These are phyloP conservation scores for Gamsiella multidivaricata DNA, from an alignment of 192 early-diverging fungal genomes.

Conservation along the genomic window DNA sequence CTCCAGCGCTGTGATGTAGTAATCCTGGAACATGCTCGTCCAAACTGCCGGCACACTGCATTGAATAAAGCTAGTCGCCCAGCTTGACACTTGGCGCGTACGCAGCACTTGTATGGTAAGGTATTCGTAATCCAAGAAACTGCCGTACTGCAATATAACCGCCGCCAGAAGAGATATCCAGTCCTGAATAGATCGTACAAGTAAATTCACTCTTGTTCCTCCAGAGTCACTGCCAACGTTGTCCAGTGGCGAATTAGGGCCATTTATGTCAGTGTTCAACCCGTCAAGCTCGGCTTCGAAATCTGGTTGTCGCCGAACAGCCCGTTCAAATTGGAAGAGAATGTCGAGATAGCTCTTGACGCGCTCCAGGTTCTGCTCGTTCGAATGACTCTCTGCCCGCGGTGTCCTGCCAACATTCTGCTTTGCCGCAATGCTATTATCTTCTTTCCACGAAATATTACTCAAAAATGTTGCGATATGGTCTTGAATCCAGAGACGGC, in stretches of 20 bases:
- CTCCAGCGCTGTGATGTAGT: conserved; percentile 28
- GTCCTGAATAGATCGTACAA: conserved; percentile 29
- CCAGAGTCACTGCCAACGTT: background rate
- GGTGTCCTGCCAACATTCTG: background rate
- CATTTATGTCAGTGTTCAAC: too few species aligned
- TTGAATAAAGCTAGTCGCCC: conserved; percentile 37
- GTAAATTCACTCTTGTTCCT: conserved; percentile 1
- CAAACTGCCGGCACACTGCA: conserved; percentile 26
- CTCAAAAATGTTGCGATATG: conserved; percentile 28
- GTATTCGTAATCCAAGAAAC: conserved; percentile 18
- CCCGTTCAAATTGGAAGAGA: conserved; percentile 47
- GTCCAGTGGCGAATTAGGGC: too few species aligned
- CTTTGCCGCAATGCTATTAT: background rate
- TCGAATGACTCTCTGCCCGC: background rate
- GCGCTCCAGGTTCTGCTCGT: background rate
- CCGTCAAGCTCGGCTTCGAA: conserved; percentile 28
- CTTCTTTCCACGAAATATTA: background rate
- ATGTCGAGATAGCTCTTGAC: conserved; percentile 35
- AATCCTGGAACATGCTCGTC: conserved; percentile 25
- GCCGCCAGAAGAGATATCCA: conserved; percentile 44
- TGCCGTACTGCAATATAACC: conserved; percentile 20
- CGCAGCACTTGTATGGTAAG: conserved; percentile 32
- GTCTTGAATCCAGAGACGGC: conserved; percentile 43
- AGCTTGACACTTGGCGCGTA: conserved; percentile 14
- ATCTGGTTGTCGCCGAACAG: conserved; percentile 44